Evolutionary conservation across 202 grass and related monocot species (phyloP), one percentile per base, ranked within the genome.

Genomic region (Zoysia matrella): DNA sequence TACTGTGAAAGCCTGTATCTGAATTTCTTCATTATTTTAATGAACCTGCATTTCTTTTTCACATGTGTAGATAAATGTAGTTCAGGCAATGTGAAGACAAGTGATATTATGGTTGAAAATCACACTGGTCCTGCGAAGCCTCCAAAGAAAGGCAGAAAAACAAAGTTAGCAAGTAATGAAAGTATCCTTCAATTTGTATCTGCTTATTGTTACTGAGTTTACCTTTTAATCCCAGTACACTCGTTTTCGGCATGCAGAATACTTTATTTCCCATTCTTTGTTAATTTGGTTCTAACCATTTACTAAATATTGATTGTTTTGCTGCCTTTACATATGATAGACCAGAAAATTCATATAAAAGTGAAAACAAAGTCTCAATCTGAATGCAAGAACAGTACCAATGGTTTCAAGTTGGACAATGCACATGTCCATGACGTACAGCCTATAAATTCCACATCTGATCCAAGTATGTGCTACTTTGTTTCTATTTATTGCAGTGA

Each of bases 81-180:
- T 67, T 75, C 78, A 81, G 82, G 79, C 54, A 87, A 73, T 67
- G 70, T 67, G 52, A 85, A 72, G 4, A 56, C 71, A 91, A 78
- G 88, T 60, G 62, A 70, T 83, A 52, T 54, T n/a, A 73, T 82
- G 82, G 71, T 81, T 66, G 58, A 88, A 69, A 75, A 89, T 41
- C 50, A 83, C 76, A 53, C 61, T 80, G 66, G 76, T 75, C 74
- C 49, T 76, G 91, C 75, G 66, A 90, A 88, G 73, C 88, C 85
- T 84, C 79, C 86, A 72, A 93, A 87, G 84, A 97, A 97, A 76
- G 90, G 91, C 2, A 91, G 81, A 83, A 93, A 93, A 86, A 76
- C 86, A 81, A 89, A 75, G 66, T 75, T 85, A 72, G 55, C 78
- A 81, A 83, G 65, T 62, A 89, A 87, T 84, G 88, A 86, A 77